Evolutionary conservation across 768 basidiomycete species (phyloP).

Genomic region (Glaciozyma martinii): DNA sequence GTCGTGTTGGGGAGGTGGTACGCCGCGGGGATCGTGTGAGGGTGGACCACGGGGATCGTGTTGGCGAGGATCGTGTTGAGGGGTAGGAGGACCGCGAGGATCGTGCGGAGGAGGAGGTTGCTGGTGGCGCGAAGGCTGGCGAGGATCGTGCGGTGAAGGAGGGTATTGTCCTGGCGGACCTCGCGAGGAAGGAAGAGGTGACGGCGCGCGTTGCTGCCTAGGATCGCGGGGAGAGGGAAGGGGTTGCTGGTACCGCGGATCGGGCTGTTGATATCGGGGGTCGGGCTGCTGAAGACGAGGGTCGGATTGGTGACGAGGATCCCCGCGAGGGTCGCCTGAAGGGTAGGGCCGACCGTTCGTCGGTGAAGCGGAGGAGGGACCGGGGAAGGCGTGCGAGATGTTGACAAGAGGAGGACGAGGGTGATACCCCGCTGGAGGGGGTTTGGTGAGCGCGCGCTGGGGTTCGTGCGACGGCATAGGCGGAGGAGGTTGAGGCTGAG

Average conservation of each 20-base stretch:
- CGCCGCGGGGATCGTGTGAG: too few species aligned
- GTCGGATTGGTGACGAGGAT: background rate
- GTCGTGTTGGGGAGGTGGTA: too few species aligned
- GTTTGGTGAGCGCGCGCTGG: background rate
- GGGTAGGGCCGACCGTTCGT: background rate
- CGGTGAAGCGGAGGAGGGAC: background rate
- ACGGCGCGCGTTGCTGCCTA: background rate
- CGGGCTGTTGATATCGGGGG: background rate
- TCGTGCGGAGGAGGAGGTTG: background rate
- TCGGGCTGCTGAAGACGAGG: background rate
- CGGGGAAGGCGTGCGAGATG: too few species aligned
- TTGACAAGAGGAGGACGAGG: too few species aligned
- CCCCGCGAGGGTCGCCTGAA: background rate
- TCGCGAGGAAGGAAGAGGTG: background rate
- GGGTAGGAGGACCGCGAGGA: too few species aligned
- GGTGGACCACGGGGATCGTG: too few species aligned
- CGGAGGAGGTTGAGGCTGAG: background rate
- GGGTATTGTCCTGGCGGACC: too few species aligned
- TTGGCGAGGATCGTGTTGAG: too few species aligned
- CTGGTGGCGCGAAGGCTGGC: background rate
- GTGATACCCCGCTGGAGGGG: background rate
- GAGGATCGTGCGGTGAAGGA: too few species aligned
- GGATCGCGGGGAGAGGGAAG: background rate
- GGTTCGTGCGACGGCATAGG: background rate
- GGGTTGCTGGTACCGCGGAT: background rate